Evolutionary conservation across 345 rosid genomes (phyloP).

Genomic region (Dimocarpus longan): DNA sequence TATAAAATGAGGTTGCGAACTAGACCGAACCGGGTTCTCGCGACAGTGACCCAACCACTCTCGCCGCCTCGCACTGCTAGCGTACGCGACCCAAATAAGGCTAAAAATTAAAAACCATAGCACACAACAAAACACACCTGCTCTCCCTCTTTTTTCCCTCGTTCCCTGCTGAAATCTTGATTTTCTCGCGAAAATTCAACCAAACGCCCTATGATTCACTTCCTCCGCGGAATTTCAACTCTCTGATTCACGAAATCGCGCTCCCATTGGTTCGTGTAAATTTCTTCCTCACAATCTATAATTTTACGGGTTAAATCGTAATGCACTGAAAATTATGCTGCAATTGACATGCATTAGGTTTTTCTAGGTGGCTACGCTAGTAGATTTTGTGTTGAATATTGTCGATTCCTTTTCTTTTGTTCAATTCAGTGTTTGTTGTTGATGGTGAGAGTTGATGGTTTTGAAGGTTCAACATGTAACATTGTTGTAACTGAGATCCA

Average conservation of each 20-base stretch:
- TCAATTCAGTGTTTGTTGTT: not conserved
- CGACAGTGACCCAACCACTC: no score
- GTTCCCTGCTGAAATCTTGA: not conserved
- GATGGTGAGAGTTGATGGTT: conserved; percentile 3
- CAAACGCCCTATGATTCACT: not conserved
- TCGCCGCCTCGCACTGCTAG: not conserved
- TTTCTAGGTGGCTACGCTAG: not conserved
- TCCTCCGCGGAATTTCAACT: not conserved
- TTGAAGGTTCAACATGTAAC: not conserved
- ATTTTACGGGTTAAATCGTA: not conserved
- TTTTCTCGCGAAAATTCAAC: not conserved
- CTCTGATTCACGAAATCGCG: not conserved
- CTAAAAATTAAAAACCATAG: not conserved
- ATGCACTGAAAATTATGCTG: not conserved
- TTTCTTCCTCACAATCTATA: not conserved
- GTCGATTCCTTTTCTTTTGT: not conserved
- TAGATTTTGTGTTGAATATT: not conserved
- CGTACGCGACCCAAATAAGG: not conserved
- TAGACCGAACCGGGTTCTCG: no score
- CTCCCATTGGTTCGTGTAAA: not conserved
- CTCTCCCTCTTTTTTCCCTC: not conserved
- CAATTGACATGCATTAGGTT: not conserved
- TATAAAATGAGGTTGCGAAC: no score
- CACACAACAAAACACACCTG: not conserved
- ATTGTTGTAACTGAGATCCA: not conserved